Evolutionary conservation across 176 grass and related monocot genomes (phyloP).

Genomic region (Carex littledalei): DNA sequence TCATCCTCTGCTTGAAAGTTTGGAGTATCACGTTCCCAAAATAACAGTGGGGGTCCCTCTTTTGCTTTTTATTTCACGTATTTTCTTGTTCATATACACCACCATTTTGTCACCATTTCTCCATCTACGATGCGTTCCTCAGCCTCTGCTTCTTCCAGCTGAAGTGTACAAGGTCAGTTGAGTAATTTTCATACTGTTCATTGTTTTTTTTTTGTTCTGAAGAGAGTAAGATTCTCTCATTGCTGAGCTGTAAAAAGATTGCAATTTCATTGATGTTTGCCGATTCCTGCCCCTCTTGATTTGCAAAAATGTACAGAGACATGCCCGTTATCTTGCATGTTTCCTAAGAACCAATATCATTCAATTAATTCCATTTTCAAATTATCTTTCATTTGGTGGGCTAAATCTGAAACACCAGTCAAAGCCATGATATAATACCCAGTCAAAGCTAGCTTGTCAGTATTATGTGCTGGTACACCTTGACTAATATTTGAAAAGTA

Average conservation of each 20-base stretch:
- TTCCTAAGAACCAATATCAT: neutral
- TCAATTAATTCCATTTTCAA: neutral
- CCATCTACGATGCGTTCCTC: conserved; percentile 62
- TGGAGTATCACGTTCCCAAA: conserved; percentile 56
- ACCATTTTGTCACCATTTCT: conserved; percentile 62
- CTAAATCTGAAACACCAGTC: neutral
- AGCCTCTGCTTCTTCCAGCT: conserved; percentile 77
- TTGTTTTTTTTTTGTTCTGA: neutral
- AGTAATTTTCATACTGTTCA: neutral
- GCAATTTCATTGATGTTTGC: neutral
- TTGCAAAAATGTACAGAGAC: neutral
- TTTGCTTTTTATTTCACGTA: conserved; percentile 52
- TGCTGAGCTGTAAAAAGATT: neutral
- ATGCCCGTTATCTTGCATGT: neutral
- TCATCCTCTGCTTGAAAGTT: conserved; percentile 71
- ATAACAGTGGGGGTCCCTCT: conserved; percentile 38
- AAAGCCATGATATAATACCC: neutral
- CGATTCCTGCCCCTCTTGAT: neutral
- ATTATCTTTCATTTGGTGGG: neutral
- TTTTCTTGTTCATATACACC: conserved; percentile 51
- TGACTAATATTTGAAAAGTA: neutral
- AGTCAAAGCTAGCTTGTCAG: neutral
- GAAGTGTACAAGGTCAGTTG: conserved; percentile 87
- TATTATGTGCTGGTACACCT: neutral
- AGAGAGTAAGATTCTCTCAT: neutral